Conservation (phyloP, 345 rosid genomes). For the Boechera divaricarpa region DNA sequence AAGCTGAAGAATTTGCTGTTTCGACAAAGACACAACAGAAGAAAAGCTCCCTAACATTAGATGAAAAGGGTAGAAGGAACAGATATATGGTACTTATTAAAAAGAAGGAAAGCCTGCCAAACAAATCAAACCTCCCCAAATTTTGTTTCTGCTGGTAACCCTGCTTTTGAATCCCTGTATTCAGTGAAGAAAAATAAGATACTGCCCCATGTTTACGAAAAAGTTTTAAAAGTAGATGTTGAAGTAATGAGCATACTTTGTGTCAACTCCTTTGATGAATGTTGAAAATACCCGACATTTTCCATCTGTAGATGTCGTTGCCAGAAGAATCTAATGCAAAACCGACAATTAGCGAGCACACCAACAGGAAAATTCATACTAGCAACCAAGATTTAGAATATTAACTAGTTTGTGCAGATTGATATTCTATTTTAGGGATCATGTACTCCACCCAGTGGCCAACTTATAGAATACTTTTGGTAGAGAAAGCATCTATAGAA, state of each 20-base stretch:
- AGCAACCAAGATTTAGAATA: not conserved
- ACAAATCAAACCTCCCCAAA: slow-evolving; percentile 86
- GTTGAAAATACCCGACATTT: slow-evolving; percentile 96
- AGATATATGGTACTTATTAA: slow-evolving; percentile 2
- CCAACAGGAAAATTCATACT: not conserved
- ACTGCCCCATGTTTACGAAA: slow-evolving; percentile 19
- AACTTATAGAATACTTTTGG: not conserved
- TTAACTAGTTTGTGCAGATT: slow-evolving; percentile 2
- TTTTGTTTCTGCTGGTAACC: slow-evolving; percentile 76
- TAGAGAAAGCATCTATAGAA: slow-evolving; percentile 2
- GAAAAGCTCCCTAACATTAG: slow-evolving; percentile 16
- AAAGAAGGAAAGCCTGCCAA: slow-evolving; percentile 14
- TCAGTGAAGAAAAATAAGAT: slow-evolving; percentile 38
- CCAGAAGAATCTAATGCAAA: slow-evolving; percentile 74
- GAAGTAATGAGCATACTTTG: slow-evolving; percentile 56
- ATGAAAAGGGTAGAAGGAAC: not conserved
- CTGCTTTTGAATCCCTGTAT: slow-evolving; percentile 74
- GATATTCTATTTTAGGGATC: not conserved
- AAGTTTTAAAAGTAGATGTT: not conserved
- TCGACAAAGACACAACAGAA: slow-evolving; percentile 38
- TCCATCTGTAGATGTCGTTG: slow-evolving; percentile 97
- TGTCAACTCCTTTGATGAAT: slow-evolving; percentile 97
- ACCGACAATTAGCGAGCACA: slow-evolving; percentile 27
- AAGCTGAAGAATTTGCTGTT: slow-evolving; percentile 97
- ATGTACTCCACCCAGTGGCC: not conserved